These are phyloP conservation scores for Parmelia sp. DNA, from an alignment of 495 filamentous ascomycete genomes.

Conservation along the genomic window DNA sequence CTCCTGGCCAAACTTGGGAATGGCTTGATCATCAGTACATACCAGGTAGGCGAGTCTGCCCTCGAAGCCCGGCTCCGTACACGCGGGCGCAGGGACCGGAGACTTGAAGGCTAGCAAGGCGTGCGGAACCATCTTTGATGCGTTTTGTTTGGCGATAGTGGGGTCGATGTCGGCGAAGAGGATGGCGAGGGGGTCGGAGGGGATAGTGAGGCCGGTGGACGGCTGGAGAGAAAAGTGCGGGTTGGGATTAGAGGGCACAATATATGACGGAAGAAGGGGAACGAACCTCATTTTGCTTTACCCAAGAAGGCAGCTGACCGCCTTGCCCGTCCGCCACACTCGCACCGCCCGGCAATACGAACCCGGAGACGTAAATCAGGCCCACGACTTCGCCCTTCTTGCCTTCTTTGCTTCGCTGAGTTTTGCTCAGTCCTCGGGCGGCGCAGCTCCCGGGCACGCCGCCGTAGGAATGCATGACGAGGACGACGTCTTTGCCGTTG, in stretches of 20 bases:
- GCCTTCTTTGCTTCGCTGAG: too few relatives aligned
- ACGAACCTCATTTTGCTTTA: conserved; percentile 25
- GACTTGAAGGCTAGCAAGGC: conserved; percentile 30
- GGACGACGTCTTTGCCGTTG: conserved; percentile 23
- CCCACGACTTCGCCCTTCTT: too few relatives aligned
- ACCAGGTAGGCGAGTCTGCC: conserved; percentile 33
- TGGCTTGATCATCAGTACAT: conserved; percentile 32
- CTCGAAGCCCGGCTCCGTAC: conserved; percentile 28
- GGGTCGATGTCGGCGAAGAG: conserved; percentile 32
- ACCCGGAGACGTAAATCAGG: conserved; percentile 36
- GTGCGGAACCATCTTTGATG: conserved; percentile 21
- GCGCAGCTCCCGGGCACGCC: too few relatives aligned
- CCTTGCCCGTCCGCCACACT: conserved; percentile 36
- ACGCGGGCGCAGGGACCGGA: conserved; percentile 14
- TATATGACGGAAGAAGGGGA: conserved; percentile 1
- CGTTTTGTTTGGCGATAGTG: conserved; percentile 25
- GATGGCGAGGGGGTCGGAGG: conserved; percentile 23
- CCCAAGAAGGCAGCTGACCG: conserved; percentile 29
- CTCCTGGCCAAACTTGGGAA: conserved; percentile 33
- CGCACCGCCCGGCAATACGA: conserved; percentile 36
- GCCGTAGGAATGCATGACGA: too few relatives aligned
- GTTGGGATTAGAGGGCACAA: neutral
- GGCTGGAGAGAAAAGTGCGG: neutral
- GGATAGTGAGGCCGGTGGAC: conserved; percentile 6
- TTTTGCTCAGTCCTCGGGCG: too few relatives aligned